These are phyloP conservation scores for Fusarium duplospermum DNA, from an alignment of 2,329 filamentous ascomycete species.

Conservation along the genomic window DNA sequence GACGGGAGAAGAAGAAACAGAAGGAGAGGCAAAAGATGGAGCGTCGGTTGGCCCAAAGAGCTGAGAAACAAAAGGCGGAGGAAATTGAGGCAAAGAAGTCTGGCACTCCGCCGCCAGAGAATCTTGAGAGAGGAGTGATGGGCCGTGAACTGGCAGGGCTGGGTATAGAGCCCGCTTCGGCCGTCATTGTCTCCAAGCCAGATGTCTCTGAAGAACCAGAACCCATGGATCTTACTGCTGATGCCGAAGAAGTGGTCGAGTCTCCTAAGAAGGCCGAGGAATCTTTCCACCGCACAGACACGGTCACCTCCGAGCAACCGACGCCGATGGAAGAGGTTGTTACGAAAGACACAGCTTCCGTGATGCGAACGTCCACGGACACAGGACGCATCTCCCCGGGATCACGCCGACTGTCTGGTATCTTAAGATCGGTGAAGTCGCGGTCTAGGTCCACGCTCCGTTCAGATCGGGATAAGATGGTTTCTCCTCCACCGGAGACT, in stretches of 20 bases:
- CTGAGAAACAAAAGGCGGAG: slow-evolving; percentile 73
- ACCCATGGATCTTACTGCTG: slow-evolving; percentile 37
- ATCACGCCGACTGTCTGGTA: slow-evolving; percentile 48
- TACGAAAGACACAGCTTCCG: slow-evolving; percentile 36
- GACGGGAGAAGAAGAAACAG: slow-evolving; percentile 78
- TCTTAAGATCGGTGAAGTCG: slow-evolving; percentile 60
- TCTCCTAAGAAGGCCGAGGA: slow-evolving; percentile 40
- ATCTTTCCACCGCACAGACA: slow-evolving; percentile 48
- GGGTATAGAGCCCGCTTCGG: slow-evolving; percentile 67
- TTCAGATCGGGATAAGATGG: slow-evolving; percentile 54
- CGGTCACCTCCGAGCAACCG: slow-evolving; percentile 36
- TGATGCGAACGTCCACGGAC: slow-evolving; percentile 38
- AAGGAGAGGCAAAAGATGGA: slow-evolving; percentile 76
- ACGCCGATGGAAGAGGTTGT: slow-evolving; percentile 38
- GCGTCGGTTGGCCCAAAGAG: slow-evolving; percentile 71
- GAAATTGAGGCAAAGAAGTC: slow-evolving; percentile 64
- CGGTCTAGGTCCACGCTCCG: slow-evolving; percentile 62
- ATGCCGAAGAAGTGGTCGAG: slow-evolving; percentile 31
- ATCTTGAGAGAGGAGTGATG: slow-evolving; percentile 70
- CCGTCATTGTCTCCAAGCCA: slow-evolving; percentile 67
- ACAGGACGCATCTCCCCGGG: slow-evolving; percentile 37
- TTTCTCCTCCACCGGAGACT: slow-evolving; percentile 51
- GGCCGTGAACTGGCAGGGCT: slow-evolving; percentile 68
- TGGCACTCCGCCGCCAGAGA: slow-evolving; percentile 64
- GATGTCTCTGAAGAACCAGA: slow-evolving; percentile 36